phyloP scores from a whole-genome alignment of 164 flowering plant species.

The Chloranthus sessilifolius region DNA sequence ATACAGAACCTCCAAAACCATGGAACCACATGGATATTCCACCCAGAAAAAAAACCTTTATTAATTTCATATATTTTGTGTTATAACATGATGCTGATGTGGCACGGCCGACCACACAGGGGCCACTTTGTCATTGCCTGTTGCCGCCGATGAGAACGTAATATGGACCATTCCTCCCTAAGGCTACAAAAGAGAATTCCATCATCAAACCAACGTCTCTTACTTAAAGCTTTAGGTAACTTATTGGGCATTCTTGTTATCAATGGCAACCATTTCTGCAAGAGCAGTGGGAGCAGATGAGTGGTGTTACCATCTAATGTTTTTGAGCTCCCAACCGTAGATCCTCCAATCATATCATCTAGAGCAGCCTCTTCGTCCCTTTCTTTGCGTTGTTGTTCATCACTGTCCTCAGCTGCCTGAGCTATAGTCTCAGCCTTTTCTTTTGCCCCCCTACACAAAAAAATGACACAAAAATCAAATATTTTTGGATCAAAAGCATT shows the following conservation, averaged over 20 bases:
- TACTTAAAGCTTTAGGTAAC: slow-evolving; percentile 12
- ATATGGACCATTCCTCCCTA: slow-evolving; percentile 3
- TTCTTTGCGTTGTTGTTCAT: slow-evolving; percentile 25
- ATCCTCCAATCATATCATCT: slow-evolving; percentile 18
- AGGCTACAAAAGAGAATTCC: slow-evolving; percentile 1
- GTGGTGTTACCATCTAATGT: slow-evolving; percentile 20
- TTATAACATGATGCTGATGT: too few relatives aligned
- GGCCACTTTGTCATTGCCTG: slow-evolving; percentile 1
- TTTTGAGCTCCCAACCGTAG: slow-evolving; percentile 20
- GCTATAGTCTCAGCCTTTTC: slow-evolving; percentile 30
- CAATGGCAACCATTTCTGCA: slow-evolving; percentile 5
- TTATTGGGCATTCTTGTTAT: slow-evolving; percentile 12
- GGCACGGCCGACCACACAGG: too few relatives aligned
- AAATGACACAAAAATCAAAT: background rate
- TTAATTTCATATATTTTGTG: too few relatives aligned
- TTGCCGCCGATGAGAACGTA: slow-evolving; percentile 3
- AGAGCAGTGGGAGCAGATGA: slow-evolving; percentile 12
- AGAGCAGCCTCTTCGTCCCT: slow-evolving; percentile 44
- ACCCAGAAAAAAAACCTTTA: too few relatives aligned
- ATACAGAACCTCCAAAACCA: too few relatives aligned
- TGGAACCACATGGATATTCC: too few relatives aligned
- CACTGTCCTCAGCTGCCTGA: slow-evolving; percentile 35
- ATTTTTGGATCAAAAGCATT: too few relatives aligned
- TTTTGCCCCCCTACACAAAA: slow-evolving; percentile 43
- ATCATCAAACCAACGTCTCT: too few relatives aligned